A percentile compares a stretch with the other conserved stretches of the same genome.
Conservation (phyloP, 129 eudicot genomes). For the Centaurea solstitialis region DNA sequence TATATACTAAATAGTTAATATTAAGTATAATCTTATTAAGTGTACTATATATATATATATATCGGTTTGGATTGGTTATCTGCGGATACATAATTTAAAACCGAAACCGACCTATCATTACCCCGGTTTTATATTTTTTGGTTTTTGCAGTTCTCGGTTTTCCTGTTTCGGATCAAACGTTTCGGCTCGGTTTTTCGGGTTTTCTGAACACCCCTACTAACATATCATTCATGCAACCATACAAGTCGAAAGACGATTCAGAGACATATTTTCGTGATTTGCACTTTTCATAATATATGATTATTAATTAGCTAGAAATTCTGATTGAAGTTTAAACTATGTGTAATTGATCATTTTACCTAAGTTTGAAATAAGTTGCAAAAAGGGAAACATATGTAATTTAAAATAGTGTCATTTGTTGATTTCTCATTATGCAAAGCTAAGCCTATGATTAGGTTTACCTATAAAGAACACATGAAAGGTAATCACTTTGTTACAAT, state of each 20-base stretch:
- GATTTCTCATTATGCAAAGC: slow-evolving; percentile 20
- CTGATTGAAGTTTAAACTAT: not conserved
- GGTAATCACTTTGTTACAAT: slow-evolving; percentile 9
- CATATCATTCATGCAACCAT: not conserved
- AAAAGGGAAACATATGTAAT: not conserved
- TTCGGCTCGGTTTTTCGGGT: too few species aligned
- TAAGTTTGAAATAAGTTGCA: not conserved
- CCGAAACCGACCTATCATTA: too few species aligned
- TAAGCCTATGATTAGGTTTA: slow-evolving; percentile 19
- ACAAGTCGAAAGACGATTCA: not conserved
- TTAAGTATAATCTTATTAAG: too few species aligned
- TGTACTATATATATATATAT: too few species aligned
- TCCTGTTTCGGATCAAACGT: too few species aligned
- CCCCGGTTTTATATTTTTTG: too few species aligned
- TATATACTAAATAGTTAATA: too few species aligned
- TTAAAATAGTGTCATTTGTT: not conserved
- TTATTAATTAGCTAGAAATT: not conserved
- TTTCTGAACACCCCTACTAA: too few species aligned
- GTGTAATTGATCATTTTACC: not conserved
- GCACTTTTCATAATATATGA: not conserved
- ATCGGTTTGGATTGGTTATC: too few species aligned
- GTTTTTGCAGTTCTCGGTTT: too few species aligned
- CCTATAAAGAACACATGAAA: slow-evolving; percentile 18
- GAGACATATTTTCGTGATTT: not conserved
- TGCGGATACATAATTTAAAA: too few species aligned